These are phyloP conservation scores for Tothia fuscella DNA, from an alignment of 2,329 filamentous ascomycete genomes.

Conservation along the genomic window DNA sequence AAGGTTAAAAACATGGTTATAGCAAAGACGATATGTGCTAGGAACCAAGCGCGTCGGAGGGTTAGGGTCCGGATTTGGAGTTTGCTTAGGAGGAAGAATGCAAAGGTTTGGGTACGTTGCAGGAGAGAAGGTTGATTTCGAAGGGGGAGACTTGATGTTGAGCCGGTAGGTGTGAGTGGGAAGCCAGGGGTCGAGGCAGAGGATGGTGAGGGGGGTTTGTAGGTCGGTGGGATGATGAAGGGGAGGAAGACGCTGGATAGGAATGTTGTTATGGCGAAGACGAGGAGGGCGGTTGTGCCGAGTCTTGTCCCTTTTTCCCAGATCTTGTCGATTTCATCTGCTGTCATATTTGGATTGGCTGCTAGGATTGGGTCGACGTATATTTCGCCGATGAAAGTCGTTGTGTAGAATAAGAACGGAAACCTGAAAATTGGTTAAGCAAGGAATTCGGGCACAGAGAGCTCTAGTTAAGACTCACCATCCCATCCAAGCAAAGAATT, in stretches of 20 bases:
- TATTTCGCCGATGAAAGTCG: conserved; percentile 85
- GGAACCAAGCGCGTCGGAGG: conserved; percentile 75
- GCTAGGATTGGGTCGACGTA: conserved; percentile 76
- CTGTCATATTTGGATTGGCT: conserved; percentile 64
- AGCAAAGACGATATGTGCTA: conserved; percentile 75
- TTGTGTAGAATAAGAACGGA: conserved; percentile 89
- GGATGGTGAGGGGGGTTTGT: conserved; percentile 33
- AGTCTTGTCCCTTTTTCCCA: conserved; percentile 80
- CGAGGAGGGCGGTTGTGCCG: conserved; percentile 77
- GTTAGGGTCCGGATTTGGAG: conserved; percentile 74
- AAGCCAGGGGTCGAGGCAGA: neutral
- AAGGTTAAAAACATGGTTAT: conserved; percentile 73
- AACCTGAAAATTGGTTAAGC: no score
- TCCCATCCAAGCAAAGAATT: conserved; percentile 73
- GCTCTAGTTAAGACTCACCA: no score
- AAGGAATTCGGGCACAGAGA: no score
- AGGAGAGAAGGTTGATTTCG: conserved; percentile 13
- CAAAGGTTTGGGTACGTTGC: neutral
- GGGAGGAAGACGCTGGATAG: conserved; percentile 71
- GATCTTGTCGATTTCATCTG: conserved; percentile 61
- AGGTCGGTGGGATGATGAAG: conserved; percentile 74
- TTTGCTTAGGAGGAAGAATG: conserved; percentile 37
- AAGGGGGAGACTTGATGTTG: conserved; percentile 21
- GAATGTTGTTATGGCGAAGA: conserved; percentile 80
- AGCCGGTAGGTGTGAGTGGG: conserved; percentile 26